Conservation (phyloP, 1,284 basidiomycete genomes). For the Sporisorium exsertum region DNA sequence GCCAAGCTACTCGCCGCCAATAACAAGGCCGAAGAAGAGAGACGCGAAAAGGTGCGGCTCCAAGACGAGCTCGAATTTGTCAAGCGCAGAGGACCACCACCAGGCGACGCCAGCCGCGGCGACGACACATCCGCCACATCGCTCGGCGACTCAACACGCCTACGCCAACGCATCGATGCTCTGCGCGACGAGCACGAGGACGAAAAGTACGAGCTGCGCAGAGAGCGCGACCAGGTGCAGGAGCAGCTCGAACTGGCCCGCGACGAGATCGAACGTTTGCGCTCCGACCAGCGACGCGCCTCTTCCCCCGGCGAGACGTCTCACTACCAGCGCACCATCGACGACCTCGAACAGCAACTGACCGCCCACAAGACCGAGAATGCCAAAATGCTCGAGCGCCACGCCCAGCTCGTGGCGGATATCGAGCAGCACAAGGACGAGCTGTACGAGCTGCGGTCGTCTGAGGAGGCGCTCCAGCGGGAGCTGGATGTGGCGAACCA, state of each 20-base stretch:
- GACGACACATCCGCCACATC: constrained; percentile 38
- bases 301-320: constrained; percentile 28
- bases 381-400: constrained; percentile 51
- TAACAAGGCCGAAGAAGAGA: constrained; percentile 43
- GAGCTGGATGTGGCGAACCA: constrained; percentile 56
- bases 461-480: constrained; percentile 45
- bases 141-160: constrained; percentile 37
- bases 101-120: constrained; percentile 29
- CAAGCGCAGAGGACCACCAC: constrained; percentile 41
- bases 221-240: constrained; percentile 50
- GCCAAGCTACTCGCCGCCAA: constrained; percentile 41
- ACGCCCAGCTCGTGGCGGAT: constrained; percentile 51
- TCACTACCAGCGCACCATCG: constrained; percentile 42
- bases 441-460: constrained; percentile 48
- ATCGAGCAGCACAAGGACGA: constrained; percentile 56
- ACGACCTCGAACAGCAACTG: constrained; percentile 51
- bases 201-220: constrained; percentile 53
- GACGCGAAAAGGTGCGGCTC: constrained; percentile 36
- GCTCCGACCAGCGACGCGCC: constrained; percentile 25
- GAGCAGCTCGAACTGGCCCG: constrained; percentile 46
- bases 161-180: constrained; percentile 52
- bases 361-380: constrained; percentile 52
- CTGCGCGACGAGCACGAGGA: constrained; percentile 55
- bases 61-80: constrained; percentile 58
- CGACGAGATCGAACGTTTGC: constrained; percentile 41